Evolutionary conservation across 2,329 filamentous ascomycete species (phyloP), one percentile per base, ranked within the genome.

Genomic region (Sclerotinia nivalis): DNA sequence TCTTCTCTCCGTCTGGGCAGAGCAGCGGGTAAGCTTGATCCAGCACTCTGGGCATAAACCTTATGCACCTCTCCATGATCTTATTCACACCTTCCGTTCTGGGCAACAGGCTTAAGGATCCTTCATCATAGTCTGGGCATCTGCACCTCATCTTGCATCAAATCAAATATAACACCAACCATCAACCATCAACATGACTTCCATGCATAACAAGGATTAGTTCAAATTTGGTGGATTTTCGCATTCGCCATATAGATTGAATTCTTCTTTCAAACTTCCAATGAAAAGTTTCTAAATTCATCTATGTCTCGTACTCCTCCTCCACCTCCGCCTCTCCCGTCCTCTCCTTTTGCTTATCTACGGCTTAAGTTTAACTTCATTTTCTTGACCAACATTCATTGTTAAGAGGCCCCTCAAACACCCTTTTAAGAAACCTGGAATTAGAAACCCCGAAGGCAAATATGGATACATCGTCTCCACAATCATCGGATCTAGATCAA

Each of bases 401-500:
- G 22, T 52, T 52, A 64, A 64, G 31, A 62, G 28, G n/a, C 56
- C 49, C 37, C 56, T 60, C 37, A 6, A 18, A 13, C 4, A 40
- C 45, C 13, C 31, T 64, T 7, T 5, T 31, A 8, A 20, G 31
- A 64, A 64, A 50, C 13, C 31, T 50, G 45, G 18, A 62, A 37
- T 25, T 20, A 13, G 47, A 64, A 25, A 4, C 2, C 12, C 12
- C 47, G 22, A 52, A 25, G 31, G 43, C 13, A 22, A 64, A 64
- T 52, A 50, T 64, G 60, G 60, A 64, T 64, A 25, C 60, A 22
- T 40, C 45, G 31, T 50, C 60, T 62, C 45, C 45, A 50, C 60
- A 62, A 49, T 50, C 45, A 47, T 47, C 60, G 60, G 37, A 2
- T 52, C 15, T 52, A 52, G 31, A 25, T 52, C 61, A 52, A 64